Evolutionary conservation across 1,284 basidiomycete species (phyloP).

Genomic region (Lentinus polychrous): DNA sequence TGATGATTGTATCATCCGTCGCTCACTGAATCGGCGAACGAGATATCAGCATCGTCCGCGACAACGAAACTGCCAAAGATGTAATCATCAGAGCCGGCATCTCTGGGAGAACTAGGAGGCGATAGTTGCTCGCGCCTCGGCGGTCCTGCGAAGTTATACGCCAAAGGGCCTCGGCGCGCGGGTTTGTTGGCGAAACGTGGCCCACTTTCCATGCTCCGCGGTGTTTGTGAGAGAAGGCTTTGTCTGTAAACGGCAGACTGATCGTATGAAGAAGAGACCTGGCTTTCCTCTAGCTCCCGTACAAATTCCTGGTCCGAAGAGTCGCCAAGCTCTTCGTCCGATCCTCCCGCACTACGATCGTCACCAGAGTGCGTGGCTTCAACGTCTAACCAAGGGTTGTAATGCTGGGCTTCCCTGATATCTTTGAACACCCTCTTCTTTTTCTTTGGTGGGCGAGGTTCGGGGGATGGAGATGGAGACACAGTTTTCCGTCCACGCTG

Average conservation of each 20-base stretch:
- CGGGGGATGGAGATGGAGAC: conserved; percentile 20
- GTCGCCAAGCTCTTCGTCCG: conserved; percentile 53
- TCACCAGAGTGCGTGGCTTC: conserved; percentile 78
- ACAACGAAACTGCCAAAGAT: conserved; percentile 71
- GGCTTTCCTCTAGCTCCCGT: conserved; percentile 59
- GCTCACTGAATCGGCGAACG: conserved; percentile 13
- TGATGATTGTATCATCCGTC: too few relatives aligned
- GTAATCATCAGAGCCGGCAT: conserved; percentile 51
- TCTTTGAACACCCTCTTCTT: conserved; percentile 28
- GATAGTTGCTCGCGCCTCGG: conserved; percentile 17
- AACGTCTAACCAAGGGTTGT: conserved; percentile 52
- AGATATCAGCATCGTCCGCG: conserved; percentile 55
- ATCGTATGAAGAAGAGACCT: conserved; percentile 69
- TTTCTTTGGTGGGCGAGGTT: conserved; percentile 25
- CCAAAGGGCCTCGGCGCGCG: conserved; percentile 29
- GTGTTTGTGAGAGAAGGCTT: conserved; percentile 65
- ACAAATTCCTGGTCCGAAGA: conserved; percentile 69
- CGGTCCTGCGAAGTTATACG: conserved; percentile 10
- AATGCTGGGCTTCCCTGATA: conserved; percentile 26
- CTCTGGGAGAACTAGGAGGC: conserved; percentile 47
- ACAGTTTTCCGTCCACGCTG: conserved; percentile 25
- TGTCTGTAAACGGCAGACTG: conserved; percentile 61
- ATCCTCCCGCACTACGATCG: conserved; percentile 59
- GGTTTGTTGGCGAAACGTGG: conserved; percentile 52
- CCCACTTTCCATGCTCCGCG: conserved; percentile 27